Conservation (phyloP, 2,329 filamentous ascomycete genomes). For the Cladophialophora carrionii region DNA sequence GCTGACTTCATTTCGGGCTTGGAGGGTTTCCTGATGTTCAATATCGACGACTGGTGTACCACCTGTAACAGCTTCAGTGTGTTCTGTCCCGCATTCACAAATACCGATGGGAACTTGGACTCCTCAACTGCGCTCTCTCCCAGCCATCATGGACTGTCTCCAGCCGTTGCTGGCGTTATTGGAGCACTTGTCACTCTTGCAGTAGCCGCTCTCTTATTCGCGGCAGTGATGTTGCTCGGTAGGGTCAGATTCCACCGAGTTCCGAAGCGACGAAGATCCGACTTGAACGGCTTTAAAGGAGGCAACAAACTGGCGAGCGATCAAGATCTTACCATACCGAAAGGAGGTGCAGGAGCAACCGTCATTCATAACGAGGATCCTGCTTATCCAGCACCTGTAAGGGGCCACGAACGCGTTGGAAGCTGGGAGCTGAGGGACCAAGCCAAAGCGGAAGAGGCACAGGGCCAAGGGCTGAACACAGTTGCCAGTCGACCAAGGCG, state of each 20-base stretch:
- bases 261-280: constrained; percentile 42
- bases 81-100: constrained; percentile 55
- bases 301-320: constrained; percentile 59
- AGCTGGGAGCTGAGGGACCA: constrained; percentile 59
- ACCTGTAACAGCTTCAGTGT: constrained; percentile 51
- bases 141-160: constrained; percentile 36
- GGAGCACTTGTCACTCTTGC: constrained; percentile 58
- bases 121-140: constrained; percentile 16
- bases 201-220: constrained; percentile 48
- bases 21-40: constrained; percentile 48
- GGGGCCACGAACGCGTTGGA: constrained; percentile 57
- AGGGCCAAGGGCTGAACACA: constrained; percentile 26
- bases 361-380: constrained; percentile 40
- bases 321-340: constrained; percentile 54
- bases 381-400: constrained; percentile 36
- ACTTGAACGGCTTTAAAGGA: constrained; percentile 61
- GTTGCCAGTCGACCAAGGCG: constrained; percentile 34
- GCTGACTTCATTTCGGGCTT: constrained; percentile 55
- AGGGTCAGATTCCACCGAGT: constrained; percentile 51
- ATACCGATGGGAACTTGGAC: constrained; percentile 20
- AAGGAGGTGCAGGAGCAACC: constrained; percentile 47
- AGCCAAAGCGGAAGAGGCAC: constrained; percentile 30
- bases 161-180: constrained; percentile 59
- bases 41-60: constrained; percentile 58
- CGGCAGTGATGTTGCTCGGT: constrained; percentile 49